Conservation (phyloP, 345 rosid species). For the Heritiera fomes region DNA sequence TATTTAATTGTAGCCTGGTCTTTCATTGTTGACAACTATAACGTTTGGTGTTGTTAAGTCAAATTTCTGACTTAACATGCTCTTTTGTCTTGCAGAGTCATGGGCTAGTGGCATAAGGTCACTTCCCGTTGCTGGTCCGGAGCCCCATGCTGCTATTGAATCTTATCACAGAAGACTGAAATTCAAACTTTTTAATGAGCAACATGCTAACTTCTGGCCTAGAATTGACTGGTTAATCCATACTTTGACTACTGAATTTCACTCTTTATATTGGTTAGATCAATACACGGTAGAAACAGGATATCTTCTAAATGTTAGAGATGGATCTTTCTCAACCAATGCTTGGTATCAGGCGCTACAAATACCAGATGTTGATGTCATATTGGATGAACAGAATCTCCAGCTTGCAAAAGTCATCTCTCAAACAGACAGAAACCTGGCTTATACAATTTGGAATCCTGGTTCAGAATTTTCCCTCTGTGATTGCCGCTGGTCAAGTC, state of each 20-base stretch:
- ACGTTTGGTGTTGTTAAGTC: neutral
- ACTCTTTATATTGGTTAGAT: slow-evolving; percentile 48
- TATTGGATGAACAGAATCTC: slow-evolving; percentile 49
- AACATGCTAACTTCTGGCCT: slow-evolving; percentile 33
- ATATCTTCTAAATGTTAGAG: slow-evolving; percentile 40
- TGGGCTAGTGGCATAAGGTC: slow-evolving; percentile 45
- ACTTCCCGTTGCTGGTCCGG: slow-evolving; percentile 42
- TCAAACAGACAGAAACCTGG: slow-evolving; percentile 42
- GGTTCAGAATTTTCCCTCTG: slow-evolving; percentile 59
- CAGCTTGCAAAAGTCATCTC: slow-evolving; percentile 50
- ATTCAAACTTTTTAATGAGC: slow-evolving; percentile 39
- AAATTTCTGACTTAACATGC: neutral
- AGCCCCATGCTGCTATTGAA: slow-evolving; percentile 54
- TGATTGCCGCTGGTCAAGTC: slow-evolving; percentile 45
- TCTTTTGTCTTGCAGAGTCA: slow-evolving; percentile 37
- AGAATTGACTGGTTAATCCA: slow-evolving; percentile 57
- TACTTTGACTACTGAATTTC: slow-evolving; percentile 48
- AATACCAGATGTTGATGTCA: slow-evolving; percentile 40
- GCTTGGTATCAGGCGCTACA: slow-evolving; percentile 52
- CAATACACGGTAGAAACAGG: slow-evolving; percentile 47
- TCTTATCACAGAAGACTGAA: slow-evolving; percentile 50
- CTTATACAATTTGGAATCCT: slow-evolving; percentile 49
- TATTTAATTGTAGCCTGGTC: too few species aligned
- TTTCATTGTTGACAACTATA: neutral
- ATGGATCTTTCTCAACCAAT: slow-evolving; percentile 36